phyloP scores from a whole-genome alignment of 495 filamentous ascomycete species.

The Xylaria longipes region DNA sequence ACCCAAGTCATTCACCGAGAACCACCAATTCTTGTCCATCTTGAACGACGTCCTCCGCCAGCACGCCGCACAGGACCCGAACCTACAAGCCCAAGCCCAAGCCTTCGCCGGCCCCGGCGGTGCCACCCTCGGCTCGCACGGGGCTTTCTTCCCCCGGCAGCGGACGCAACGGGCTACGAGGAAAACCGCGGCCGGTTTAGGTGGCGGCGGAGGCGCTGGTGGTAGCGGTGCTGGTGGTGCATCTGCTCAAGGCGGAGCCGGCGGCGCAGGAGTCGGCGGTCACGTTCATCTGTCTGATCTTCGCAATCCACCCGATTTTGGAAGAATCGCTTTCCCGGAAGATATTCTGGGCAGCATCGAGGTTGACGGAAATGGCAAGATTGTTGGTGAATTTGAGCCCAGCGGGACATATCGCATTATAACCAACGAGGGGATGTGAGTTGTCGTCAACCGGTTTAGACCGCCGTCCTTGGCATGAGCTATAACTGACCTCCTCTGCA shows the following conservation, averaged over 20 bases:
- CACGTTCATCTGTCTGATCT: conserved; percentile 88
- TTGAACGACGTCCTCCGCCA: conserved; percentile 74
- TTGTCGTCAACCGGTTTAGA: conserved; percentile 23
- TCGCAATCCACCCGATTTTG: conserved; percentile 86
- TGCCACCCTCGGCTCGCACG: conserved; percentile 69
- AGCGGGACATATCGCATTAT: conserved; percentile 73
- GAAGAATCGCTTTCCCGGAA: conserved; percentile 86
- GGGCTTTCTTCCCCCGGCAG: conserved; percentile 62
- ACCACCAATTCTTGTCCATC: conserved; percentile 74
- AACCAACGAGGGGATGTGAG: conserved; percentile 75
- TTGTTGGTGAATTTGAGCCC: conserved; percentile 68
- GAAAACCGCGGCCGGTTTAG: conserved; percentile 38
- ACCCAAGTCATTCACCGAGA: conserved; percentile 76
- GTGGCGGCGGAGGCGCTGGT: conserved; percentile 54
- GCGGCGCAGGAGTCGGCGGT: conserved; percentile 82
- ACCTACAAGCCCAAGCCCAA: conserved; percentile 74
- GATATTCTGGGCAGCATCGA: conserved; percentile 95
- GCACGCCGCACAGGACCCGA: conserved; percentile 75
- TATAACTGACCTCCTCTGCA: conserved; percentile 28
- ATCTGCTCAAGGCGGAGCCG: conserved; percentile 81
- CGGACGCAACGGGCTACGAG: conserved; percentile 31
- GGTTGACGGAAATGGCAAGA: conserved; percentile 77
- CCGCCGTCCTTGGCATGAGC: neutral
- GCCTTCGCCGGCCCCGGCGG: conserved; percentile 82
- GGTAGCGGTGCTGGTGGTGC: conserved; percentile 75